Evolutionary conservation across 164 flowering plant genomes (phyloP).

Genomic region (Macadamia integrifolia): DNA sequence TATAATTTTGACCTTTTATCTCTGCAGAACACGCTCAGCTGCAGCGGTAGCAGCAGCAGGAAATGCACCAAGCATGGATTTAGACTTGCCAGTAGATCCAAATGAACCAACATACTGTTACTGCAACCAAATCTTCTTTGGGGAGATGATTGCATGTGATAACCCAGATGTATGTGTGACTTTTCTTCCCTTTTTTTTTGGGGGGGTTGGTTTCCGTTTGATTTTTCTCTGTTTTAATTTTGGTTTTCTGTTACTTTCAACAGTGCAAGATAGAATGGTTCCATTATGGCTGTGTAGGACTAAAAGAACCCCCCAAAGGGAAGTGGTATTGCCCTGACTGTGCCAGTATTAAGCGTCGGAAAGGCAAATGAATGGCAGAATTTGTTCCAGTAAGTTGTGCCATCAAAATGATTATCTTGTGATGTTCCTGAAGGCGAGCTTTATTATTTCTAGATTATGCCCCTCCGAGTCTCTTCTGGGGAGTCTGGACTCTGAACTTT

Average conservation of each 20-base stretch:
- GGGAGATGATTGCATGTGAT: slow-evolving; percentile 98
- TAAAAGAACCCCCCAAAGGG: slow-evolving; percentile 80
- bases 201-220: not conserved
- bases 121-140: slow-evolving; percentile 97
- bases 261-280: slow-evolving; percentile 99
- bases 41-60: slow-evolving; percentile 38
- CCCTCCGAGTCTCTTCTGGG: not conserved
- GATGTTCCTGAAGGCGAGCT: not conserved
- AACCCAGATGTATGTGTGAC: slow-evolving; percentile 59
- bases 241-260: slow-evolving; percentile 6
- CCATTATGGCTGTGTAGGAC: slow-evolving; percentile 91
- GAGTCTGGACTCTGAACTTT: not conserved
- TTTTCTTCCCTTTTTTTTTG: not conserved
- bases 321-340: slow-evolving; percentile 93
- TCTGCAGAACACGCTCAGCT: slow-evolving; percentile 55
- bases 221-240: slow-evolving; percentile 1
- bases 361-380: slow-evolving; percentile 27
- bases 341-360: slow-evolving; percentile 38
- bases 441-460: not conserved
- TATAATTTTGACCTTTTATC: slow-evolving; percentile 2
- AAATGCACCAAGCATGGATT: slow-evolving; percentile 62
- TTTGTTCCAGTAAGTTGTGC: not conserved
- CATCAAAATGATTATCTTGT: not conserved
- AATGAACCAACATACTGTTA: slow-evolving; percentile 95
- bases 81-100: slow-evolving; percentile 97